Evolutionary conservation across 1,284 basidiomycete genomes (phyloP).

Genomic region (Moesziomyces parantarcticus): DNA sequence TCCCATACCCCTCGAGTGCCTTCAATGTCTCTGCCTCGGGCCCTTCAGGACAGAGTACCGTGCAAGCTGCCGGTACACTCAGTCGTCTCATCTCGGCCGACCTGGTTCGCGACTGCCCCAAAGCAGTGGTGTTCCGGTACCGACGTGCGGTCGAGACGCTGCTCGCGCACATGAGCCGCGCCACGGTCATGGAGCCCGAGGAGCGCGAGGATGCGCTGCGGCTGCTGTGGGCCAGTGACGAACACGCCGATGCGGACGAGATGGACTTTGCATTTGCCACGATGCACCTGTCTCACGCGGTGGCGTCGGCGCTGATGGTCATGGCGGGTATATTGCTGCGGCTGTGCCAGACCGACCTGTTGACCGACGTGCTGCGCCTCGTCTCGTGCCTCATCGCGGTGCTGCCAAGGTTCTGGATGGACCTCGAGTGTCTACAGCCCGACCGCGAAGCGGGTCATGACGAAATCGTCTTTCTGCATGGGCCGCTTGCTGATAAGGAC

Average conservation of each 20-base stretch:
- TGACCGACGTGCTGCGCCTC: constrained; percentile 42
- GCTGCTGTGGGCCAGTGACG: constrained; percentile 13
- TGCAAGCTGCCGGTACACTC: constrained; percentile 19
- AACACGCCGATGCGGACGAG: constrained; percentile 11
- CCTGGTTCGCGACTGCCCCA: constrained; percentile 23
- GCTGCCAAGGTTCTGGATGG: constrained; percentile 34
- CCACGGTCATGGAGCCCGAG: constrained; percentile 28
- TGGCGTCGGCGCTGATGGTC: constrained; percentile 39
- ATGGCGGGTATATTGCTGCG: constrained; percentile 46
- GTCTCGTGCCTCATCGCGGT: constrained; percentile 21
- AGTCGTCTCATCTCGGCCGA: constrained; percentile 40
- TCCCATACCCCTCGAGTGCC: constrained; percentile 19
- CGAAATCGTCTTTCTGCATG: constrained; percentile 19
- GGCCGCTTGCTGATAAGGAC: neutral
- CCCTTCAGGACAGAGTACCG: constrained; percentile 2
- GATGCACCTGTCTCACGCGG: constrained; percentile 30
- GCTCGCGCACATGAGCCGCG: constrained; percentile 24
- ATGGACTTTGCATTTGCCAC: constrained; percentile 36
- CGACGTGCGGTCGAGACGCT: constrained; percentile 29
- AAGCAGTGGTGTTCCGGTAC: constrained; percentile 28
- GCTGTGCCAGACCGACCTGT: constrained; percentile 32
- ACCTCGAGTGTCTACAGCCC: constrained; percentile 30
- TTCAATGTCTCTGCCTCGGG: constrained; percentile 35
- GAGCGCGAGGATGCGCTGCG: constrained; percentile 33
- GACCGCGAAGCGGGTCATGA: constrained; percentile 15